phyloP scores from a whole-genome alignment of 768 basidiomycete genomes.

The Tricholoma sp. region DNA sequence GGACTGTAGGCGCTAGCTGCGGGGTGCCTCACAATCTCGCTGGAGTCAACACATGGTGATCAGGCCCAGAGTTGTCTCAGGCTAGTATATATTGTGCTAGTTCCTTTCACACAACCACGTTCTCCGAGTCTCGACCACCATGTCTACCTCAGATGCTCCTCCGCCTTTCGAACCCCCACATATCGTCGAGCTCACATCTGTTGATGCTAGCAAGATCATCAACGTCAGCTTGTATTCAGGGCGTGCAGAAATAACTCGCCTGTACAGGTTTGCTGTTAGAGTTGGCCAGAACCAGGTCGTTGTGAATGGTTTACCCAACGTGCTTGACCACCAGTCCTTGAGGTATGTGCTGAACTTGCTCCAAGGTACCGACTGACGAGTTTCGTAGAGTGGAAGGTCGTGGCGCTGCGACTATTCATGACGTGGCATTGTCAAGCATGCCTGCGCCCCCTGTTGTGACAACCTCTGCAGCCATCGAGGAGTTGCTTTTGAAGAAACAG shows the following conservation, averaged over 20 bases:
- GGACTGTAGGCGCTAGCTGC: too few relatives aligned
- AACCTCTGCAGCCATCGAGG: conserved; percentile 17
- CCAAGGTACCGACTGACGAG: neutral
- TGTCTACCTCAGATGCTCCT: neutral
- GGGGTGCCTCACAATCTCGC: too few relatives aligned
- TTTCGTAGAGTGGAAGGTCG: conserved; percentile 28
- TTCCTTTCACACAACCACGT: too few relatives aligned
- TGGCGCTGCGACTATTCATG: conserved; percentile 30
- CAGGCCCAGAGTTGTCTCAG: too few relatives aligned
- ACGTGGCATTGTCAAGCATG: conserved; percentile 24
- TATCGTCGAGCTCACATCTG: conserved; percentile 19
- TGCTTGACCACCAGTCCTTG: conserved; percentile 25
- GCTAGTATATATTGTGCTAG: too few relatives aligned
- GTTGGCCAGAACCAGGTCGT: conserved; percentile 29
- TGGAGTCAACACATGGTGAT: too few relatives aligned
- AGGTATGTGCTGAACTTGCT: conserved; percentile 18
- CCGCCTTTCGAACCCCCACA: conserved; percentile 5
- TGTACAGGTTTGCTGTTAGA: conserved; percentile 25
- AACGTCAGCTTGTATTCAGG: conserved; percentile 30
- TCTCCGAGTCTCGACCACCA: neutral
- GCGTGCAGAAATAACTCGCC: conserved; percentile 31
- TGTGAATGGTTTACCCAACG: conserved; percentile 27
- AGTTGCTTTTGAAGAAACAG: conserved; percentile 14
- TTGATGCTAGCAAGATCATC: conserved; percentile 27
- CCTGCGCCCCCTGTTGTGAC: neutral